Evolutionary conservation across 495 filamentous ascomycete species (phyloP), one percentile per base, ranked within the genome.

Genomic region (Achaetomiella virescens): DNA sequence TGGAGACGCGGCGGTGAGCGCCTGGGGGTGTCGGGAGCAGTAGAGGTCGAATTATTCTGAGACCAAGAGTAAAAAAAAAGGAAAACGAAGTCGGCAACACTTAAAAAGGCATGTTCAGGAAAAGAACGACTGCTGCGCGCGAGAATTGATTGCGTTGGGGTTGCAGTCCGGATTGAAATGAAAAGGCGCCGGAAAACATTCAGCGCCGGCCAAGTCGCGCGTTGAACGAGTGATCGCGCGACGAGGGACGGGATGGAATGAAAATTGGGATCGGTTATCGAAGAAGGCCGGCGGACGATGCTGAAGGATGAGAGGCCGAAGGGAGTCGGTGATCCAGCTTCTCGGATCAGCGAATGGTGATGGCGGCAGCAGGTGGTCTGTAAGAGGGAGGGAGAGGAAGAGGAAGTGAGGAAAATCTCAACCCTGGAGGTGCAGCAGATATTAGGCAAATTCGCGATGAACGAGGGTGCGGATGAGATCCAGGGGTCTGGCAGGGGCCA

Each of bases 211-310:
- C 33, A 10, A 38, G 33, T 46, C 52, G 42, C 43, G 33, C 31
- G 27, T 35, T 12, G 43, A 47, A 54, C 33, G 42, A 54, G 42
- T 37, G 52, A 38, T 27, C 38, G 35, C 42, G 31, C 41, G 52
- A 27, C 11, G 12, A 10, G 21, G 35, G 27, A 47, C 20, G n/a
- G 6, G 11, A 14, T n/a, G 41, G 12, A 45, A 3, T 31, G 12
- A 22, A 21, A 10, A 1, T 21, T 9, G 15, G 43, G 27, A 47
- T 47, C n/a, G n/a, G n/a, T n/a, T n/a, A n/a, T n/a, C 52, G 20
- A 47, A 54, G 41, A 22, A 18, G 7, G 15, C 14, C 38, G 15
- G 38, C 7, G 8, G 20, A 12, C 15, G 17, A 12, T 24, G 24
- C 9, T 12, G 4, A 8, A 37, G 35, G 47, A 41, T 31, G 35